Evolutionary conservation across 176 grass and related monocot genomes (phyloP), one percentile per base, ranked within the genome.

Genomic region (Stipa capillata): DNA sequence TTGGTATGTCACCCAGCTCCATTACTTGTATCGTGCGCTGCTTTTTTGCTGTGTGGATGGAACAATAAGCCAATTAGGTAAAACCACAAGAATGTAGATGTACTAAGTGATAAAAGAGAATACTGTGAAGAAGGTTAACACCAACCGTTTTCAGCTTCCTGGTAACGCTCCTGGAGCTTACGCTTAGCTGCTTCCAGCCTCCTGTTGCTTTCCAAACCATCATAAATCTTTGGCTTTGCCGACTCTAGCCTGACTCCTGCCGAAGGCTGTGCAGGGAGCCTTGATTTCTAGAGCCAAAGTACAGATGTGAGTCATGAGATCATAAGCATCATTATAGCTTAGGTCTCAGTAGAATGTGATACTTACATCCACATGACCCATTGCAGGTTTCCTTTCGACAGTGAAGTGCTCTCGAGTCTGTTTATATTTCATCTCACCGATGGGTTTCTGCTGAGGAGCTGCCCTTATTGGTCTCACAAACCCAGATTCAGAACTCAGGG

Each of bases 141-240:
- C 69, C 1, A 81, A 99, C 92, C 97, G 77, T 95, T 96, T 90
- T 99, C 83, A 16, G 86, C 88, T 93, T 99, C 92, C 37, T 93
- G 88, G 40, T 99, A 99, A 21, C 92, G 78, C 77, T 96, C 92
- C n/a, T 96, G 90, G 86, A 99, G 97, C 60, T 79, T 94, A 47
- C 87, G 73, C 78, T 99, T 99, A 7, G 97, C 84, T 2, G 72
- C 83, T 84, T 99, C 97, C 53, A 99, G 79, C 78, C 77, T 88
- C 35, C 55, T 62, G 54, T 91, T 90, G 57, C 81, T 84, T 75
- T 87, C 87, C 69, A 89, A 85, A 69, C 82, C 77, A 80, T 89
- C 77, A 37, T 63, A 18, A 16, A 75, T 66, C 68, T 88, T 93
- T 31, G 72, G 71, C 67, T 85, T 94, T 70, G 79, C 71, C 32